These are phyloP conservation scores for Alternaria sp. DNA, from an alignment of 2,329 filamentous ascomycete genomes.

Conservation along the genomic window DNA sequence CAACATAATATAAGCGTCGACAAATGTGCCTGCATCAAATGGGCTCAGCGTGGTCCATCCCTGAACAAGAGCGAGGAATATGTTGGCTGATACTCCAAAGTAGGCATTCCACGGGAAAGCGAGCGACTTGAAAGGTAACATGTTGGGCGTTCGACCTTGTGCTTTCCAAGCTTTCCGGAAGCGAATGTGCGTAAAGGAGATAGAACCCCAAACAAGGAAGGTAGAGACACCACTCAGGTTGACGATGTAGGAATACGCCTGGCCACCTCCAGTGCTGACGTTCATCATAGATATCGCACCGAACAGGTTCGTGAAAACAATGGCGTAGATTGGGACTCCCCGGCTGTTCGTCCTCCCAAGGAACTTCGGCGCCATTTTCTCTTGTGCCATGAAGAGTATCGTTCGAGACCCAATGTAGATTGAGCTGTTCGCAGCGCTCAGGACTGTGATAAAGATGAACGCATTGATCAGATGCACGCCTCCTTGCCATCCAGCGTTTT, in stretches of 20 bases:
- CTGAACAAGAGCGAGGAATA: slow-evolving; percentile 61
- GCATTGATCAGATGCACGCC: slow-evolving; percentile 80
- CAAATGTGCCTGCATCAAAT: slow-evolving; percentile 58
- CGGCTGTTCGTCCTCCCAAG: slow-evolving; percentile 70
- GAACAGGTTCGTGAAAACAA: slow-evolving; percentile 73
- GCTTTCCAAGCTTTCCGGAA: slow-evolving; percentile 68
- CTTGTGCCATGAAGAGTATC: slow-evolving; percentile 76
- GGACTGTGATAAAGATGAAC: slow-evolving; percentile 66
- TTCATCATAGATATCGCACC: slow-evolving; percentile 80
- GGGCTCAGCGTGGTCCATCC: slow-evolving; percentile 62
- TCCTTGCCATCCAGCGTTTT: slow-evolving; percentile 74
- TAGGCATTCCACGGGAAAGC: slow-evolving; percentile 60
- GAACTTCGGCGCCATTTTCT: slow-evolving; percentile 72
- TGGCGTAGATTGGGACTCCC: slow-evolving; percentile 65
- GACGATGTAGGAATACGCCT: slow-evolving; percentile 72
- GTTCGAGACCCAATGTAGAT: slow-evolving; percentile 81
- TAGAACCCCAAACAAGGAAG: slow-evolving; percentile 74
- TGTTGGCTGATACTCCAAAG: slow-evolving; percentile 55
- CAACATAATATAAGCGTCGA: slow-evolving; percentile 61
- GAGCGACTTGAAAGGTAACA: slow-evolving; percentile 56
- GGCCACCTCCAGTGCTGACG: slow-evolving; percentile 68
- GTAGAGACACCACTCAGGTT: slow-evolving; percentile 73
- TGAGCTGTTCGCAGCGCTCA: slow-evolving; percentile 67
- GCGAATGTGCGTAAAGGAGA: slow-evolving; percentile 73
- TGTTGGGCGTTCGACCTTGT: slow-evolving; percentile 43